Conservation (phyloP, 441 rosid genomes). For the Jatropha multifida region DNA sequence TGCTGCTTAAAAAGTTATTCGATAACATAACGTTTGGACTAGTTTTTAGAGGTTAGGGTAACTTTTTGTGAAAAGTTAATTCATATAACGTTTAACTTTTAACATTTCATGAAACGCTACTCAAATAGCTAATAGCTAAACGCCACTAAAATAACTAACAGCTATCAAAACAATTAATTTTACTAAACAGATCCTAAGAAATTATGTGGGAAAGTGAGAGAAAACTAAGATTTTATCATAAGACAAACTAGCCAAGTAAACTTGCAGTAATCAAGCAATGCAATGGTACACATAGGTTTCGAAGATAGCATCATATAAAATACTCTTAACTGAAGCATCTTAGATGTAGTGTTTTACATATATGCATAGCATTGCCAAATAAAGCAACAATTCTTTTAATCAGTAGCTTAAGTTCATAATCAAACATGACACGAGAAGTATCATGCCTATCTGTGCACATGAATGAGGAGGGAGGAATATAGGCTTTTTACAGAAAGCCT, state of each 20-base stretch:
- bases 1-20: no score
- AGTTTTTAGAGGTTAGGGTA: no score
- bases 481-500: no score
- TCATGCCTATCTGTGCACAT: background rate
- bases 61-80: no score
- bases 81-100: no score
- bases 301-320: background rate
- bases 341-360: background rate
- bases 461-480: no score
- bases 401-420: background rate
- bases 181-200: no score
- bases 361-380: background rate
- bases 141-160: no score
- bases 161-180: no score
- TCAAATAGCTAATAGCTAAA: no score
- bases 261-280: background rate
- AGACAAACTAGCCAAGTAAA: background rate
- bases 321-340: background rate
- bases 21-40: no score
- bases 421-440: background rate
- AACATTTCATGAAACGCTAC: no score
- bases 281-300: slow-evolving; percentile 4
- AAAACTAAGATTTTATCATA: slow-evolving; percentile 8
- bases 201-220: background rate
- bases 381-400: background rate